These are phyloP conservation scores for Ilex aquifolium DNA, from an alignment of 257 asterid species.

Conservation along the genomic window DNA sequence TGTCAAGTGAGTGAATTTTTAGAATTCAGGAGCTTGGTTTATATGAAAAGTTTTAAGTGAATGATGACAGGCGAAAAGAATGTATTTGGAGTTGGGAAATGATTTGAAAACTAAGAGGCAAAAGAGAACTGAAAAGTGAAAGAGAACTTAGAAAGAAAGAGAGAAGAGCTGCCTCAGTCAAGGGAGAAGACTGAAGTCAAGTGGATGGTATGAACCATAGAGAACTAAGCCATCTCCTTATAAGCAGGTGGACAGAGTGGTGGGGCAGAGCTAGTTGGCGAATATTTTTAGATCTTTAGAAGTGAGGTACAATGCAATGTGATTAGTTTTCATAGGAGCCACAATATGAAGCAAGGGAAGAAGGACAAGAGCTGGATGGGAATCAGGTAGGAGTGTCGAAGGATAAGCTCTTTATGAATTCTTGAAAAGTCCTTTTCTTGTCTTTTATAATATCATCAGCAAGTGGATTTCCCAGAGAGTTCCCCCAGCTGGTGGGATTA, in stretches of 20 bases:
- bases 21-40: too few species aligned
- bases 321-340: too few species aligned
- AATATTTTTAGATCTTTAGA: too few species aligned
- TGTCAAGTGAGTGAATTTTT: too few species aligned
- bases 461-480: slow-evolving; percentile 40
- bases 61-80: not conserved
- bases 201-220: slow-evolving; percentile 28
- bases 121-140: not conserved
- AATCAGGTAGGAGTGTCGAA: slow-evolving; percentile 3
- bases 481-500: slow-evolving; percentile 52
- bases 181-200: slow-evolving; percentile 23
- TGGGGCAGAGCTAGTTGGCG: slow-evolving; percentile 33
- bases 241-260: slow-evolving; percentile 29
- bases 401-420: slow-evolving; percentile 17
- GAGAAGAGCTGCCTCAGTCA: slow-evolving; percentile 15
- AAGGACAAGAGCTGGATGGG: slow-evolving; percentile 13
- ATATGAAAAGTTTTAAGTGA: too few species aligned
- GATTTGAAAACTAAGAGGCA: not conserved
- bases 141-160: not conserved
- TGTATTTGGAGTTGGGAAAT: not conserved
- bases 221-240: slow-evolving; percentile 23
- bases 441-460: slow-evolving; percentile 30
- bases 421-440: slow-evolving; percentile 45
- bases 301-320: too few species aligned
- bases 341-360: slow-evolving; percentile 6